A percentile compares a stretch with the other conserved stretches of the same genome.
Evolutionary conservation across 345 rosid species (phyloP).

Genomic region (Syzygium aqueum): DNA sequence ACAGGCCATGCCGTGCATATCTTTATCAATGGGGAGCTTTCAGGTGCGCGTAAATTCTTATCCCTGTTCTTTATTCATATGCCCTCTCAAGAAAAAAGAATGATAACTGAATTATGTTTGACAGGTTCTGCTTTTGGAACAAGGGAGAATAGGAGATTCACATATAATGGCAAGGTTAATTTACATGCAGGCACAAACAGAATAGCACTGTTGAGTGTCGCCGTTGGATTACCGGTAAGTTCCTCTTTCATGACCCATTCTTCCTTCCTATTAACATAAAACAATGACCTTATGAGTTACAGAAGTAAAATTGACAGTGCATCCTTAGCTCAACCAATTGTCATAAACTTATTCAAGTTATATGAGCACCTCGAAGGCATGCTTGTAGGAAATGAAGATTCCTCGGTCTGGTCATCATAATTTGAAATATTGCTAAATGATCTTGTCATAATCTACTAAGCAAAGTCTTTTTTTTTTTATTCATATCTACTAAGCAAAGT

Average conservation of each 20-base stretch:
- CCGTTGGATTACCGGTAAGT: constrained; percentile 92
- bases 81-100: background rate
- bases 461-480: no score
- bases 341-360: background rate
- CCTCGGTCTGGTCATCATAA: background rate
- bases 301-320: background rate
- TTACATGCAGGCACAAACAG: constrained; percentile 71
- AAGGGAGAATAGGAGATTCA: constrained; percentile 65
- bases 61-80: background rate
- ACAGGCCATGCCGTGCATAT: constrained; percentile 92
- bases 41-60: constrained; percentile 40
- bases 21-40: constrained; percentile 79
- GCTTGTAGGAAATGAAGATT: background rate
- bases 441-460: background rate
- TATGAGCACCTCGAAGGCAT: background rate
- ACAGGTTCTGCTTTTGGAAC: constrained; percentile 89
- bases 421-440: background rate
- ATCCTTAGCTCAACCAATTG: background rate
- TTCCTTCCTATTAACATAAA: background rate
- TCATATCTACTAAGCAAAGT: background rate
- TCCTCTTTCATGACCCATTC: background rate
- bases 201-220: constrained; percentile 91
- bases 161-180: constrained; percentile 70
- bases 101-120: background rate
- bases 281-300: background rate